Base-by-base conservation (phyloP, 2,329 filamentous ascomycete species). In the Colletotrichum cereale region DNA sequence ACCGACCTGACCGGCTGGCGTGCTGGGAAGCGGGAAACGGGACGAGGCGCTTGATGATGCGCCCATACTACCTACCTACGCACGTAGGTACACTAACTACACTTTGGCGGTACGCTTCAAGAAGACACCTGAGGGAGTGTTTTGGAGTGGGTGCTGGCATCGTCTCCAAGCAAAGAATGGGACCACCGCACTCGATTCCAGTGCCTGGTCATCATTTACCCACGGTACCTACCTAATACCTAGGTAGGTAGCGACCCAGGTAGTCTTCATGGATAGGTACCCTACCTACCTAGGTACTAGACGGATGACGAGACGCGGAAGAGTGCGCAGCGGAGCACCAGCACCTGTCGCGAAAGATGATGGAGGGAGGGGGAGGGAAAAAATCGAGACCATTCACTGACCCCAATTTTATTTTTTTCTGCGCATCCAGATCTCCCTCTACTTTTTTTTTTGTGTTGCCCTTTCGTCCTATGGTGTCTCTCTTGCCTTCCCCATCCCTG, bases 371-470 rank as follows among this genome's bases (percentile, higher is more conserved):
- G 7, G 36, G 3, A 48, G 29, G 31, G 24, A 48, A 53, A 67
- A 52, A 40, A 58, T 68, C 58, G 56, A 66, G 58, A 71, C 68
- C 65, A 18, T 52, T 53, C 44, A 40, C 29, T 63, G 38, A 71
- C 68, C 66, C 68, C 68, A 69, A 55, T 71, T 67, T 69, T 73
- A 63, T 73, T 69, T 57, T 38, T 57, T n/a, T 26, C 48, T 52
- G 16, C 58, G 63, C 69, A 58, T 72, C 65, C 56, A 73, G 66
- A 56, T 67, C 31, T 31, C 48, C 60, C 55, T 72, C 62, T 71
- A 52, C 68, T 66, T 67, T 72, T 61, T 74, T 67, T 57, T 57
- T 57, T 36, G 3, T 67, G 65, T 68, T 62, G 53, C 64, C 73
- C 52, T 38, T 55, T 65, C 36, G 47, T 56, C 72, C 69, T 70